Percentiles rank a stretch among this genome's conserved stretches.
Conservation (phyloP, 202 grass and related monocot genomes). For the Bolboschoenoplectus hybrid region DNA sequence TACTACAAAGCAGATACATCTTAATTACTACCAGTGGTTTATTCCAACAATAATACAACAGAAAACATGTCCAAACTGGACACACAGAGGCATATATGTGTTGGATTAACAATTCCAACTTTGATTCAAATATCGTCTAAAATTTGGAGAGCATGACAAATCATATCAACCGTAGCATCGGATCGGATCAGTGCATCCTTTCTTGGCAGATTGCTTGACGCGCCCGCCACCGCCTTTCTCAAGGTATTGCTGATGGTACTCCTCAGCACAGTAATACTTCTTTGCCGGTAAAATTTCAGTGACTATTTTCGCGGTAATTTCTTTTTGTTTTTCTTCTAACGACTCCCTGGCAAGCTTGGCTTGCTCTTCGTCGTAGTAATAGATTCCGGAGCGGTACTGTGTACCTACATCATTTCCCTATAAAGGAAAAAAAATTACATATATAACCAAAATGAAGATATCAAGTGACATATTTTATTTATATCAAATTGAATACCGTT, state of each 20-base stretch:
- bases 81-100: background rate
- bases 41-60: background rate
- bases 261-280: conserved; percentile 68
- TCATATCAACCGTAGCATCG: conserved; percentile 72
- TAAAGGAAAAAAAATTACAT: background rate
- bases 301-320: conserved; percentile 56
- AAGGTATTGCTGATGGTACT: conserved; percentile 78
- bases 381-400: conserved; percentile 87
- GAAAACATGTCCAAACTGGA: background rate
- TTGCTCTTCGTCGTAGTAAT: conserved; percentile 82
- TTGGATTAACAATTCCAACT: background rate
- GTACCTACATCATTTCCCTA: conserved; percentile 80
- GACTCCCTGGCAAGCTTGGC: conserved; percentile 53
- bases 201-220: conserved; percentile 54
- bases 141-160: background rate
- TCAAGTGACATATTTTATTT: no score
- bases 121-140: background rate
- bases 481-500: no score
- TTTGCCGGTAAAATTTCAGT: conserved; percentile 77
- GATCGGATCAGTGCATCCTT: conserved; percentile 76
- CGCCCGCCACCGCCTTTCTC: conserved; percentile 60
- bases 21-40: background rate
- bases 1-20: background rate
- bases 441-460: no score
- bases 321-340: conserved; percentile 53